Base-by-base conservation (phyloP, 805 yeast species). In the Wickerhamiella kurtzmanii region DNA sequence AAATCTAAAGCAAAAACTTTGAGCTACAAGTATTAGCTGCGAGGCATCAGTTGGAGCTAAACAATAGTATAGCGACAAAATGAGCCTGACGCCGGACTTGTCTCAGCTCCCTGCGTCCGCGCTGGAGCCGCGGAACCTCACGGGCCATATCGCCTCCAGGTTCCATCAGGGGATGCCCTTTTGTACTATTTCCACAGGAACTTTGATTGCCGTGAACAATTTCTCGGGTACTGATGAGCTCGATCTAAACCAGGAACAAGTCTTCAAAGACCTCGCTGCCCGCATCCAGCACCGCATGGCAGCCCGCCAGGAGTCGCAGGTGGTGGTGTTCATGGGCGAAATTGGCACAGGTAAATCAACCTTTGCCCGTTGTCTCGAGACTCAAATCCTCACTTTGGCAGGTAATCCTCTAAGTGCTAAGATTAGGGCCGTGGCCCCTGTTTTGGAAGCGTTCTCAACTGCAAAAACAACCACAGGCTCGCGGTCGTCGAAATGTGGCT, bases 401-500 rank as follows among this genome's bases (percentile, higher is more conserved):
- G 63, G 58, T 36, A 64, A 62, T 51, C 67, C 68, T 2, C 56
- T 65, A 25, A 57, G 66, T 37, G 46, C 60, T 13, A 59, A 60
- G 35, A 56, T 63, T 47, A 53, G 60, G n/a, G 52, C 61, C 8
- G 64, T 69, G 9, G 61, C 60, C 42, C 59, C 56, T 28, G 54
- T 67, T 19, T 54, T 66, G 35, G 61, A 65, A 11, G 68, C 70
- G 2, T 63, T 67, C 49, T 60, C 67, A 6, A 62, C 67, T 4
- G 64, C 71, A 9, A 67, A 67, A 45, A 66, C 70, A 1, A 53
- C 58, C 11, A 44, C 58, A 21, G 51, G 61, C 9, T 52, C 56
- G 16, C 51, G 49, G 13, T 56, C 78, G 19, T 75, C 80, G 4
- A 66, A 78, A 51, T 73, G 75, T 28, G 82, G 82, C 6, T 68